Evolutionary conservation across 345 rosid species (phyloP).

Genomic region (Ricinus communis): DNA sequence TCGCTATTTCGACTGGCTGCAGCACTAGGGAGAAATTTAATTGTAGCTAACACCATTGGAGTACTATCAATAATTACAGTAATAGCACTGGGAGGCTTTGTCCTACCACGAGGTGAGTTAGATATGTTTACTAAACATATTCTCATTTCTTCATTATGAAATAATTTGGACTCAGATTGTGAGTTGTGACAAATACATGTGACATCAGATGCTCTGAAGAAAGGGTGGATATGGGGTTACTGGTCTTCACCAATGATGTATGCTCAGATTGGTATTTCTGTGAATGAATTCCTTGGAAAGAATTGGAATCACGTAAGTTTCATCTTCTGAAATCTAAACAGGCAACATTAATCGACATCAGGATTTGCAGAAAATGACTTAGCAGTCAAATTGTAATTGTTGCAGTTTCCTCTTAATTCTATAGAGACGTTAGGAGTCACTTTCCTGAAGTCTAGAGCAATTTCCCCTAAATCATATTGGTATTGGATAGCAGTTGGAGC

Average conservation of each 20-base stretch:
- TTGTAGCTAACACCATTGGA: slow-evolving; percentile 59
- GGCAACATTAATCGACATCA: background rate
- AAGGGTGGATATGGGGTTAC: slow-evolving; percentile 73
- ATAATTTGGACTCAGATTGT: slow-evolving; percentile 11
- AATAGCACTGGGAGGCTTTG: slow-evolving; percentile 60
- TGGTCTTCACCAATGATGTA: slow-evolving; percentile 76
- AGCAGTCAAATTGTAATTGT: background rate
- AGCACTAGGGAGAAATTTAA: slow-evolving; percentile 53
- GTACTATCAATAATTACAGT: slow-evolving; percentile 45
- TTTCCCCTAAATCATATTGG: slow-evolving; percentile 72
- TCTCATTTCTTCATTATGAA: background rate
- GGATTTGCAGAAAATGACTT: background rate
- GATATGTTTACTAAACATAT: background rate
- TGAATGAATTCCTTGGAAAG: slow-evolving; percentile 62
- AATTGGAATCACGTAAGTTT: slow-evolving; percentile 59
- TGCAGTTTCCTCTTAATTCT: slow-evolving; percentile 55
- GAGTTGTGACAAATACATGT: slow-evolving; percentile 1
- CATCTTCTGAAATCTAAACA: background rate
- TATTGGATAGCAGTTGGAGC: slow-evolving; percentile 88
- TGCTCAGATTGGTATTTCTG: slow-evolving; percentile 51
- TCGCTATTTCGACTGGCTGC: slow-evolving; percentile 53
- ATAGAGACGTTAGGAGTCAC: slow-evolving; percentile 65
- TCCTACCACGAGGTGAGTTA: slow-evolving; percentile 47
- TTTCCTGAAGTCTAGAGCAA: slow-evolving; percentile 60
- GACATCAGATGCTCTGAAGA: slow-evolving; percentile 46